Conservation (phyloP, 306 rosid genomes). For the Betula pendula region DNA sequence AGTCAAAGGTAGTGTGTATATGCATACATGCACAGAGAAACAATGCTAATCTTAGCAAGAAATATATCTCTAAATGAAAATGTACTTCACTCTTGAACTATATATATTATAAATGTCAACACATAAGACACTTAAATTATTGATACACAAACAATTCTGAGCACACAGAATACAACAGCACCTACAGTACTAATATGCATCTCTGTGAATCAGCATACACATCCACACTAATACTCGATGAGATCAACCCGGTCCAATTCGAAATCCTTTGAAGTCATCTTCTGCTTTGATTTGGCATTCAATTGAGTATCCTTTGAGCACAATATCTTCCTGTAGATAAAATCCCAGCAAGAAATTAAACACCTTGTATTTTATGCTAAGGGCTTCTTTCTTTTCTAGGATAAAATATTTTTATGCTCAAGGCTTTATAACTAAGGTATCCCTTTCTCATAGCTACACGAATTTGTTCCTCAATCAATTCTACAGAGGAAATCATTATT, state of each 20-base stretch:
- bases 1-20: too few species aligned
- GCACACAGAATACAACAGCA: background rate
- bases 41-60: too few species aligned
- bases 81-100: too few species aligned
- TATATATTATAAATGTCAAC: too few species aligned
- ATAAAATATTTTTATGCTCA: slow-evolving; percentile 8
- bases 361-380: slow-evolving; percentile 30
- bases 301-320: slow-evolving; percentile 91
- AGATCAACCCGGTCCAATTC: slow-evolving; percentile 86
- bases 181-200: background rate
- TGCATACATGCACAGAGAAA: too few species aligned
- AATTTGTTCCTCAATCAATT: slow-evolving; percentile 96
- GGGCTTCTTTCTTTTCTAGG: background rate
- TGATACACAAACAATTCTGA: slow-evolving; percentile 6
- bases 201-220: background rate
- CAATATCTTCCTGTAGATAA: slow-evolving; percentile 93
- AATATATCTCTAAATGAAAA: too few species aligned
- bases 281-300: slow-evolving; percentile 99
- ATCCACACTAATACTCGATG: background rate
- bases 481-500: slow-evolving; percentile 64
- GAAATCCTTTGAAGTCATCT: slow-evolving; percentile 94
- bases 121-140: too few species aligned
- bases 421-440: slow-evolving; percentile 16
- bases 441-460: slow-evolving; percentile 57
- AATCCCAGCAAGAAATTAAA: too few species aligned